A percentile compares a stretch with the other conserved stretches of the same genome.
Evolutionary conservation across 768 basidiomycete genomes (phyloP).

Genomic region (Gloeopeniophorella convolvens): DNA sequence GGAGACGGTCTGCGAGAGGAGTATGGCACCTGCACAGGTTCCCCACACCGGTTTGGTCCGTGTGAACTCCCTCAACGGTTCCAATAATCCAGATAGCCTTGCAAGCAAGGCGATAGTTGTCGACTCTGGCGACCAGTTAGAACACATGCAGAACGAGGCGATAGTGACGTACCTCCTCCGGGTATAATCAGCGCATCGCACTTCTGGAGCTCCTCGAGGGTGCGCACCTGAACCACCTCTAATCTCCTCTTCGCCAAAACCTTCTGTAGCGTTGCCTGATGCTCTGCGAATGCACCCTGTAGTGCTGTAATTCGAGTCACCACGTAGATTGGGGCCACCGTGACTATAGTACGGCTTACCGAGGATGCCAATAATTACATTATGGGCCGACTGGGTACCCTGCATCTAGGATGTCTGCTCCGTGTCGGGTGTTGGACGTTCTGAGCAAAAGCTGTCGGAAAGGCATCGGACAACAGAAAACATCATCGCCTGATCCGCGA

Average conservation of each 20-base stretch:
- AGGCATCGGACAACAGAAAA: no score
- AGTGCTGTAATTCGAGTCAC: constrained; percentile 48
- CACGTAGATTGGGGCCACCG: background rate
- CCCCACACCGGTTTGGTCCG: constrained; percentile 81
- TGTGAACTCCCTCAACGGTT: constrained; percentile 74
- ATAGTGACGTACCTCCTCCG: constrained; percentile 58
- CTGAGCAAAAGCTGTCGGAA: background rate
- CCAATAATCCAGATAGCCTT: constrained; percentile 64
- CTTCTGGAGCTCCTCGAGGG: constrained; percentile 58
- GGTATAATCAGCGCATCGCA: constrained; percentile 91
- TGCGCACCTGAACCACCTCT: constrained; percentile 57
- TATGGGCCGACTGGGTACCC: constrained; percentile 6
- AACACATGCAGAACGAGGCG: no score
- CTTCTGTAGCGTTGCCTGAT: constrained; percentile 63
- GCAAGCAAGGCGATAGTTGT: constrained; percentile 85
- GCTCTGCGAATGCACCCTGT: constrained; percentile 91
- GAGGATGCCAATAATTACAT: constrained; percentile 19
- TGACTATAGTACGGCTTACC: constrained; percentile 5
- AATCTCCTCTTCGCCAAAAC: constrained; percentile 42
- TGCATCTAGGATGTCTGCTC: constrained; percentile 15
- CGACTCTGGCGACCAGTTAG: constrained; percentile 52
- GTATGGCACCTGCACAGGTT: constrained; percentile 92
- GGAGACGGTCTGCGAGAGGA: constrained; percentile 67
- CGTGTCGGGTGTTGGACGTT: background rate
- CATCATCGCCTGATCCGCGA: background rate